Evolutionary conservation across 164 flowering plant genomes (phyloP).

Genomic region (Vitis cinerea): DNA sequence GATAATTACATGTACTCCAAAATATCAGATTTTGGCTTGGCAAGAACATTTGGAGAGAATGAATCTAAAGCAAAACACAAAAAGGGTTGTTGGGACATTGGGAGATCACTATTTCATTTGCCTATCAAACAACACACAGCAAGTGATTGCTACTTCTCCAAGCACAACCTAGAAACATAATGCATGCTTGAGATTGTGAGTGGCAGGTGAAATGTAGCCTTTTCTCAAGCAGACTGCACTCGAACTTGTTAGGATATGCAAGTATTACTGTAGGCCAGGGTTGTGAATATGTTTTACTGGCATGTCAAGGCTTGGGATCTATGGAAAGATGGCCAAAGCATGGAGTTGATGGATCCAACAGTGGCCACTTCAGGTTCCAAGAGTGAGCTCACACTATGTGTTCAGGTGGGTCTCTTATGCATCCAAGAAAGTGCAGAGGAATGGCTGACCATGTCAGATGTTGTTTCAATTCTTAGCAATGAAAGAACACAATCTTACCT

Average conservation of each 20-base stretch:
- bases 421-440: slow-evolving; percentile 14
- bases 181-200: slow-evolving; percentile 9
- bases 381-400: background rate
- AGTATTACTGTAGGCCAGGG: background rate
- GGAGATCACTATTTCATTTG: background rate
- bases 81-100: slow-evolving; percentile 11
- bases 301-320: slow-evolving; percentile 13
- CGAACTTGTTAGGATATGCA: slow-evolving; percentile 10
- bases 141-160: background rate
- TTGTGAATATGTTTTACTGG: background rate
- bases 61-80: background rate
- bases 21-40: slow-evolving; percentile 16
- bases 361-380: background rate
- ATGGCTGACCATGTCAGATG: slow-evolving; percentile 13
- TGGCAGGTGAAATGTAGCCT: slow-evolving; percentile 1
- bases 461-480: slow-evolving; percentile 9
- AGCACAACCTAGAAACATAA: no score
- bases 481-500: background rate
- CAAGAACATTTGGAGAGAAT: slow-evolving; percentile 4
- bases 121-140: background rate
- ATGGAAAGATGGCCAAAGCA: slow-evolving; percentile 1
- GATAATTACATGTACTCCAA: slow-evolving; percentile 10
- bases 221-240: background rate
- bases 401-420: slow-evolving; percentile 12
- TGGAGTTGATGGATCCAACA: slow-evolving; percentile 11